Percentiles rank a stretch among this genome's conserved stretches.
These are phyloP conservation scores for Penicillium expansum DNA, from an alignment of 2,329 filamentous ascomycete genomes.

Conservation along the genomic window DNA sequence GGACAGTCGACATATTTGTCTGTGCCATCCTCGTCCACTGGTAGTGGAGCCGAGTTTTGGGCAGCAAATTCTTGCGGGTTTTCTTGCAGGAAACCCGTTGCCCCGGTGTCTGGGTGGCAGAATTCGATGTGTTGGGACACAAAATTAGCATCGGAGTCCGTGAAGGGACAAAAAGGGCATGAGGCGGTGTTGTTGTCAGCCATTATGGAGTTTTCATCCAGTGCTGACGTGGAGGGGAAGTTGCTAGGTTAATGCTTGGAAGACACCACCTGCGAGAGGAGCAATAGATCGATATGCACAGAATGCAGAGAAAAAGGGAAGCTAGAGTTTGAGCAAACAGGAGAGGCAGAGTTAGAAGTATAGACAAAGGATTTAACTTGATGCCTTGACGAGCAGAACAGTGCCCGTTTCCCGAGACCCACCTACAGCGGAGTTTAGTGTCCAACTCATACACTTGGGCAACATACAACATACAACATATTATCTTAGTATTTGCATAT, in stretches of 20 bases:
- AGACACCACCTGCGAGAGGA: background rate
- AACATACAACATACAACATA: background rate
- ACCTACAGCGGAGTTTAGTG: background rate
- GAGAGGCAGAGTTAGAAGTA: background rate
- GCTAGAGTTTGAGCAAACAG: background rate
- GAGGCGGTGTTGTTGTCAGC: slow-evolving; percentile 20
- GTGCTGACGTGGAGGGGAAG: background rate
- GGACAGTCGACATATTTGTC: slow-evolving; percentile 53
- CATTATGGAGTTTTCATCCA: slow-evolving; percentile 16
- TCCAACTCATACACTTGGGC: background rate
- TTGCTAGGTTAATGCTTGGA: background rate
- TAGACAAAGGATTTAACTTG: slow-evolving; percentile 1
- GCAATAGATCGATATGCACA: slow-evolving; percentile 2
- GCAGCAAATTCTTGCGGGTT: background rate
- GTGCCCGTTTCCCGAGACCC: slow-evolving; percentile 1
- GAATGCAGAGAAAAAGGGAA: background rate
- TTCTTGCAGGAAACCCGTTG: slow-evolving; percentile 24
- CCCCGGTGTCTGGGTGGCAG: slow-evolving; percentile 43
- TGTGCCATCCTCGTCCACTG: slow-evolving; percentile 11
- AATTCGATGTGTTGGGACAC: slow-evolving; percentile 46
- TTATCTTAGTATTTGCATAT: background rate
- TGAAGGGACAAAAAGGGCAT: slow-evolving; percentile 49
- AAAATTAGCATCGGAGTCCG: slow-evolving; percentile 39
- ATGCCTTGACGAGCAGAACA: slow-evolving; percentile 1
- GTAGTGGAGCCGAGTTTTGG: background rate